Percentiles rank a stretch among this genome's conserved stretches.
These are phyloP conservation scores for Pascua guehoae DNA, from an alignment of 1,284 basidiomycete species.

Conservation along the genomic window DNA sequence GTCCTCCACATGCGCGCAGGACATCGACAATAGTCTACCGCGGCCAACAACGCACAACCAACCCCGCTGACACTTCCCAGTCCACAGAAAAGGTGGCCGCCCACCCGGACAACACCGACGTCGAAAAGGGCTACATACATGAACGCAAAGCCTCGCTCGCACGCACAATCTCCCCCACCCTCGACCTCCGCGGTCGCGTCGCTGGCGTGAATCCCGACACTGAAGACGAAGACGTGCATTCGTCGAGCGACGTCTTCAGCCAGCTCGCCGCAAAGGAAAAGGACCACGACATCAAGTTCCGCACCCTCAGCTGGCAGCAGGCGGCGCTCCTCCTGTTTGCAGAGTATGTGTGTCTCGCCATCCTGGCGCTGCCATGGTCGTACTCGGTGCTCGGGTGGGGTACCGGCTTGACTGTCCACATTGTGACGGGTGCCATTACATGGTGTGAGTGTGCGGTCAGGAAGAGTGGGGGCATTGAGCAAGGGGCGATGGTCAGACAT, in stretches of 20 bases:
- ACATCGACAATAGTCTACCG: no score
- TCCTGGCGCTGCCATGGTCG: conserved; percentile 42
- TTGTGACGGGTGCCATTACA: conserved; percentile 54
- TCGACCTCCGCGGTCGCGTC: not conserved
- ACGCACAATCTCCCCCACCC: no score
- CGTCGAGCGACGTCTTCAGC: conserved; percentile 17
- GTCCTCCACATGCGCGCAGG: no score
- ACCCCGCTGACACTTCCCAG: no score
- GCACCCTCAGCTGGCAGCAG: conserved; percentile 45
- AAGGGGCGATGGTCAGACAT: not conserved
- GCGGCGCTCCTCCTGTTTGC: conserved; percentile 44
- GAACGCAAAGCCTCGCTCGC: no score
- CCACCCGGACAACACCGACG: not conserved
- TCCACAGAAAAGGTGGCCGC: no score
- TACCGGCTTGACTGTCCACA: conserved; percentile 55
- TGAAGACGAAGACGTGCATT: not conserved
- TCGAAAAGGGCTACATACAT: not conserved
- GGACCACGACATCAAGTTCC: conserved; percentile 32
- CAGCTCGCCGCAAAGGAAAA: conserved; percentile 34
- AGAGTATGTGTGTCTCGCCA: conserved; percentile 48
- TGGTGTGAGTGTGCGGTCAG: conserved; percentile 33
- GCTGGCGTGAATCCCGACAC: not conserved
- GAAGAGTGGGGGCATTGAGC: not conserved
- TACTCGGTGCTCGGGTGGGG: conserved; percentile 44
- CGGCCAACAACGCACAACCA: no score